Evolutionary conservation across 2,329 filamentous ascomycete genomes (phyloP).

Genomic region (Phialophora verrucosa): DNA sequence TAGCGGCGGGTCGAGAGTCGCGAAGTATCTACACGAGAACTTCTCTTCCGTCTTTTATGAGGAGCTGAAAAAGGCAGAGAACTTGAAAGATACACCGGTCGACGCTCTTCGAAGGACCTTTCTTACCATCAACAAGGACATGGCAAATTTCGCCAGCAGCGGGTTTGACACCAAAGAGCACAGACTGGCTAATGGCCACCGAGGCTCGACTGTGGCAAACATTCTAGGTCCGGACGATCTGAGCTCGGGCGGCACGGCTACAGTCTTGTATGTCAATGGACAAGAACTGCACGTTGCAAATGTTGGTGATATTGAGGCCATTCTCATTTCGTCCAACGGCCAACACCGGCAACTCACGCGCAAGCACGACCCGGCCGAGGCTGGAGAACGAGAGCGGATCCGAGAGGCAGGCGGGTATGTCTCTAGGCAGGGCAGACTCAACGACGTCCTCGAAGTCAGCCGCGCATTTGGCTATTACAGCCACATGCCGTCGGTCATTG

Average conservation of each 20-base stretch:
- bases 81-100: conserved; percentile 71
- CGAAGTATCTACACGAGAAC: conserved; percentile 95
- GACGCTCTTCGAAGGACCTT: conserved; percentile 89
- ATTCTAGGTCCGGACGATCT: conserved; percentile 88
- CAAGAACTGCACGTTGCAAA: conserved; percentile 94
- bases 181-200: conserved; percentile 62
- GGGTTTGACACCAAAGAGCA: conserved; percentile 65
- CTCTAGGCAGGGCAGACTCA: conserved; percentile 89
- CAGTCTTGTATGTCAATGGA: conserved; percentile 85
- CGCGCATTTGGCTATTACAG: conserved; percentile 94
- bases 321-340: conserved; percentile 89
- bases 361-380: conserved; percentile 92
- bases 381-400: conserved; percentile 82
- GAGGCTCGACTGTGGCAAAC: conserved; percentile 73
- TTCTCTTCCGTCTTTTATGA: conserved; percentile 83
- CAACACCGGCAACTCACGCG: conserved; percentile 80
- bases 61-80: conserved; percentile 77
- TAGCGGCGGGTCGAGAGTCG: conserved; percentile 89
- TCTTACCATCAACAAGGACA: conserved; percentile 87
- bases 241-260: conserved; percentile 87
- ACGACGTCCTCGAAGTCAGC: conserved; percentile 88
- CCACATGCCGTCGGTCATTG: conserved; percentile 89
- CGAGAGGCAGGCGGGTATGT: conserved; percentile 95
- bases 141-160: conserved; percentile 81
- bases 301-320: conserved; percentile 93